Evolutionary conservation across 768 basidiomycete genomes (phyloP).

Genomic region (Sporobolomyces phaffii): DNA sequence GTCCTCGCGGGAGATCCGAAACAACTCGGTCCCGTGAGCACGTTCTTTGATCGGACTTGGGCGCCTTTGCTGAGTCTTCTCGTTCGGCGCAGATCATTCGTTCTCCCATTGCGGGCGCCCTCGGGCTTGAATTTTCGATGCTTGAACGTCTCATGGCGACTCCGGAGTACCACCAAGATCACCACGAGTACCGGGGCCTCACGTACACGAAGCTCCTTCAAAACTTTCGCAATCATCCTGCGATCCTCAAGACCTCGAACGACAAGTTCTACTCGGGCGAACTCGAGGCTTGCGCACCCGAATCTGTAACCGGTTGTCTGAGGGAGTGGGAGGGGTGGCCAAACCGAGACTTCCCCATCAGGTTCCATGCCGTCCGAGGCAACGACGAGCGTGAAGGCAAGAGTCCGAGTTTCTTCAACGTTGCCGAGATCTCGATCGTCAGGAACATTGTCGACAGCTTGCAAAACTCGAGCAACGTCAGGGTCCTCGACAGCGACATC

Average conservation of each 20-base stretch:
- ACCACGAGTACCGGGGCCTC: background rate
- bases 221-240: conserved; percentile 46
- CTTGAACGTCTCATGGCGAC: conserved; percentile 45
- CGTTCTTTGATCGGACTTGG: background rate
- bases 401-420: conserved; percentile 44
- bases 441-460: background rate
- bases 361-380: conserved; percentile 41
- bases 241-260: conserved; percentile 45
- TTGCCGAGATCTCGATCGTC: conserved; percentile 39
- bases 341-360: conserved; percentile 42
- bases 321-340: conserved; percentile 43
- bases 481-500: conserved; percentile 8
- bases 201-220: conserved; percentile 32
- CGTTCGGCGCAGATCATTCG: conserved; percentile 30
- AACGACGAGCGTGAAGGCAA: conserved; percentile 45
- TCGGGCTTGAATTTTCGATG: conserved; percentile 43
- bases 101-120: conserved; percentile 38
- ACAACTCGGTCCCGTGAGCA: conserved; percentile 45
- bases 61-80: background rate
- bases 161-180: conserved; percentile 34
- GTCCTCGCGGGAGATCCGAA: conserved; percentile 46
- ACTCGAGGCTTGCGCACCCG: conserved; percentile 38
- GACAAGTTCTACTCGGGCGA: conserved; percentile 45
- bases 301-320: background rate
- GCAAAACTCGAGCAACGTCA: too few relatives aligned